A percentile compares a stretch with the other conserved stretches of the same genome.
These are phyloP conservation scores for Candida orba DNA, from an alignment of 805 yeast species.

Conservation along the genomic window DNA sequence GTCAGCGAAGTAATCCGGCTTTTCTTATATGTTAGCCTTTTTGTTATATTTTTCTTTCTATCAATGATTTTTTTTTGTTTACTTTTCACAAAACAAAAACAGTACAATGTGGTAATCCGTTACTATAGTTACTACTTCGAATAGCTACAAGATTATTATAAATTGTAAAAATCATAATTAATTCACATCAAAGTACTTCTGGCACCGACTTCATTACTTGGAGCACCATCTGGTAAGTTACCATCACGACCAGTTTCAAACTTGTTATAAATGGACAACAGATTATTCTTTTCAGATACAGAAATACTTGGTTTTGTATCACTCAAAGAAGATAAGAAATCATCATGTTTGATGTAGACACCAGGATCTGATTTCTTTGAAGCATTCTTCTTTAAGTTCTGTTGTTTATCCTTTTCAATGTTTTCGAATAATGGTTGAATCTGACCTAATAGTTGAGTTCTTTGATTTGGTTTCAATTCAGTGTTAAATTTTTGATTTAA, in stretches of 20 bases:
- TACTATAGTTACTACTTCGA: background rate
- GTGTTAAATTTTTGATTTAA: conserved; percentile 11
- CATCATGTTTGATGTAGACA: conserved; percentile 43
- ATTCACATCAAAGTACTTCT: conserved; percentile 70
- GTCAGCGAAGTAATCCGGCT: no score
- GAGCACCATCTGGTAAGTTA: conserved; percentile 78
- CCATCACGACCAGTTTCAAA: conserved; percentile 79
- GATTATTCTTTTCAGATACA: conserved; percentile 54
- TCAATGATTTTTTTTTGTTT: background rate
- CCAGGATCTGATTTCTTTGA: conserved; percentile 17
- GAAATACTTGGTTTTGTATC: conserved; percentile 93
- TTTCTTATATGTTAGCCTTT: background rate
- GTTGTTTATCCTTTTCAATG: conserved; percentile 1
- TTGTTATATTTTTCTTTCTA: background rate
- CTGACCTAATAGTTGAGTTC: conserved; percentile 34
- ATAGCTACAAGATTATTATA: no score
- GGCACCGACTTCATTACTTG: conserved; percentile 78
- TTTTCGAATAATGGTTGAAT: conserved; percentile 30
- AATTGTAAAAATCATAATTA: no score
- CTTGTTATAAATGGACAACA: conserved; percentile 56
- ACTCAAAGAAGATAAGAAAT: conserved; percentile 52
- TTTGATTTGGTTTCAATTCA: conserved; percentile 31
- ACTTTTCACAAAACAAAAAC: background rate
- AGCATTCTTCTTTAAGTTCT: background rate
- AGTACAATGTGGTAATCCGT: background rate